Base-by-base conservation (phyloP, 345 rosid species). In the Linum trigynum region DNA sequence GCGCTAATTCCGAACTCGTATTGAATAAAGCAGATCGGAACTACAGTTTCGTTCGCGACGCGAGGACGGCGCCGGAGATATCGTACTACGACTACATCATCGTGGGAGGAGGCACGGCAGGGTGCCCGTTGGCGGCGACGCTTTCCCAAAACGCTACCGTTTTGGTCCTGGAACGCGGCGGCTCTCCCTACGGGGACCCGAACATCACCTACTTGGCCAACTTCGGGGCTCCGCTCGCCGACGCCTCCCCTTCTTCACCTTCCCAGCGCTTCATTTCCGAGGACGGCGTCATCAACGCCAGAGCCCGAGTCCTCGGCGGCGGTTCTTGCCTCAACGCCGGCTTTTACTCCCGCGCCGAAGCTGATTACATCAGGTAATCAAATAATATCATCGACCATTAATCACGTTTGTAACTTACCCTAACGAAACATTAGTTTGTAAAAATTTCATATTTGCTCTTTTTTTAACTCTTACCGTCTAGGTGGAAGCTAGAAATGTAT, bases 61-160 rank as follows among this genome's bases (percentile, higher is more conserved):
- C 77, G 38, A 66, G 45, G 11, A 41, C 64, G 3, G 74, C 77
- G 14, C 74, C 71, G 36, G 10, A 55, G 3, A 70, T 42, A 39
- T 69, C 77, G 9, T 58, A 74, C 64, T 74, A 74, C 51, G 77
- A 74, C 64, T 74, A 74, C 71, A 66, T 74, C 2, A 66, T 74
- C 62, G 67, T 69, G n/a, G 77, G 77, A 3, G 77, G 77, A 1
- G 77, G 77, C 35, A 74, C 77, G 17, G 65, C 74, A 8, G 77
- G 74, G 36, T 74, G 77, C 63, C 74, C 74, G 8, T 58, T 74
- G 62, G 77, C 71, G 0, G 71, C 71, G 61, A 66, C 77, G 4
- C 77, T 74, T 8, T 69, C 74, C 11, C 67, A 74, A 39, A 69
- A 74, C 57, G 71, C 77, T 36, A 57, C 8, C 39, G 71, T 69